Base-by-base conservation (phyloP, 2,329 filamentous ascomycete genomes). In the Leptographium flavum region DNA sequence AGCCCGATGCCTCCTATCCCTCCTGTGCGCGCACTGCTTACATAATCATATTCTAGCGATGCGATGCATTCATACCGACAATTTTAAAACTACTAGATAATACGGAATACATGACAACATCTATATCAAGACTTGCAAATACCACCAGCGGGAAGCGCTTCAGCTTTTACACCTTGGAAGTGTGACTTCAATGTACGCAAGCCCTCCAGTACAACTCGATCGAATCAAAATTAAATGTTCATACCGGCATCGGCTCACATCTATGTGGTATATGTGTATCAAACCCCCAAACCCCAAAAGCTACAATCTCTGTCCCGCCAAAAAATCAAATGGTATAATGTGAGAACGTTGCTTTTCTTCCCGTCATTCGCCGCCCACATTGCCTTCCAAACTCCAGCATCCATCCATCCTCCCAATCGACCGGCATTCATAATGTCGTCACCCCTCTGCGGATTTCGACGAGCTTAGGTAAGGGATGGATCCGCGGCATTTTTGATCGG, bases 391-490 rank as follows among this genome's bases (percentile, higher is more conserved):
- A 15, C 7, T 7, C 9, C 25, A 6, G 25, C 25, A 27, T 27
- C 5, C 10, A 10, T 27, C 25, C 10, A 4, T n/a, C 21, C 33
- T 36, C 33, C 15, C 33, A 19, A 22, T 36, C 30, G 13, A 4
- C 27, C 4, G 6, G 5, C 28, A 10, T 5, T 39, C 17, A 23
- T 41, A 28, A 42, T 14, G 43, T 47, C 9, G 49, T 54, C 32
- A 49, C 46, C 44, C 63, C 59, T 47, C 60, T 62, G 51, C 59
- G 62, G 36, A 64, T 54, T 52, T 68, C 66, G 45, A 65, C 47
- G 7, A 56, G 47, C 47, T 55, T 59, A 46, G 64, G 55, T 39
- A 61, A 56, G 22, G 64, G 60, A 53, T 61, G 66, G n/a, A 57
- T 50, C 47, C 69, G 63, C 49, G 59, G 56, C 32, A 53, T 45